A percentile compares a stretch with the other conserved stretches of the same genome.
Conservation (phyloP, 805 yeast genomes). For the Spathaspora girioi region DNA sequence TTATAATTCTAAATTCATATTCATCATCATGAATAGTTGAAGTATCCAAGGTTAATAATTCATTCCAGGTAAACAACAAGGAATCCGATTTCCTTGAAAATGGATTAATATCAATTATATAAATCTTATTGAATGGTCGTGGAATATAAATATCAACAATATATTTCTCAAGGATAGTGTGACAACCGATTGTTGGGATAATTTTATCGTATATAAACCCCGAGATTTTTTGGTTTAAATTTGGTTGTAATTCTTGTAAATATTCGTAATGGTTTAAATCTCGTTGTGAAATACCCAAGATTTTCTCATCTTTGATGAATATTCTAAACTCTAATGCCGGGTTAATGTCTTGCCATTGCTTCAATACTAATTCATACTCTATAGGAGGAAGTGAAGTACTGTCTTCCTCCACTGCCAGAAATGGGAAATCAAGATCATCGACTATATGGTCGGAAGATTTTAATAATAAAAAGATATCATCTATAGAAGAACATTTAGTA, state of each 20-base stretch:
- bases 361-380: slow-evolving; percentile 63
- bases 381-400: slow-evolving; percentile 10
- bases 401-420: slow-evolving; percentile 43
- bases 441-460: slow-evolving; percentile 86
- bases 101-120: slow-evolving; percentile 83
- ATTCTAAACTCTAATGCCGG: slow-evolving; percentile 92
- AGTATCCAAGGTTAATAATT: slow-evolving; percentile 41
- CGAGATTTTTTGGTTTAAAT: slow-evolving; percentile 46
- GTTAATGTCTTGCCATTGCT: slow-evolving; percentile 79
- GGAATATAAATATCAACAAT: slow-evolving; percentile 85
- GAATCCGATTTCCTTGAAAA: slow-evolving; percentile 77
- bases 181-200: slow-evolving; percentile 16
- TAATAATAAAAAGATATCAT: slow-evolving; percentile 75
- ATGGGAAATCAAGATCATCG: slow-evolving; percentile 77
- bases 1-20: slow-evolving; percentile 62
- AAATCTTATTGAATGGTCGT: slow-evolving; percentile 60
- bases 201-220: slow-evolving; percentile 49
- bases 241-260: slow-evolving; percentile 48
- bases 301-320: slow-evolving; percentile 60
- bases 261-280: slow-evolving; percentile 82
- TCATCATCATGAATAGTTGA: slow-evolving; percentile 25
- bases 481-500: slow-evolving; percentile 63
- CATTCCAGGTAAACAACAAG: slow-evolving; percentile 80
- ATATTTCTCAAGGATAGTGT: slow-evolving; percentile 30
- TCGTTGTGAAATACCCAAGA: slow-evolving; percentile 79